Evolutionary conservation across 306 rosid species (phyloP), one percentile per base, ranked within the genome.

Genomic region (Fragaria ananassa): DNA sequence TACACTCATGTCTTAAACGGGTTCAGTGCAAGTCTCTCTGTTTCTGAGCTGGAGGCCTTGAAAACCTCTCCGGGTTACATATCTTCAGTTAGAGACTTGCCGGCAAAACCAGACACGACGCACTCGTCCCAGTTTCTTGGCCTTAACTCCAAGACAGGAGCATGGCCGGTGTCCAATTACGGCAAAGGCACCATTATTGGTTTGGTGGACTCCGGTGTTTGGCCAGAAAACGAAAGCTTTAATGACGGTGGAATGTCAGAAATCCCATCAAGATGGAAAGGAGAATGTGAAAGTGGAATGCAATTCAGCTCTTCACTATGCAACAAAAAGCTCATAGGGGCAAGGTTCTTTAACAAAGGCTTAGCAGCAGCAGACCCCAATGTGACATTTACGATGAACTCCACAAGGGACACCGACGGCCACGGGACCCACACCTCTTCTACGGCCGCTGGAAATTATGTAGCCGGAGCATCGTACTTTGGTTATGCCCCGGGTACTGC

Each of bases 351-450:
- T 35, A 93, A 90, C 88, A 86, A 76, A 81, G 97, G 94, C 1
- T 63, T 88, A 0, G 8, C 78, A 0, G 83, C 98, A 12, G 37
- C 49, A 23, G 0, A 35, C 34, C 88, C 81, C 19, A 87, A 90
- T 18, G 4, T 39, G 11, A 86, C 85, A 2, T 18, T 78, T 7
- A 6, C 50, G 0, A n/a, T 82, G 78, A 86, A 88, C 49, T 87
- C 97, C 3, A 76, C 98, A 1, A 88, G 93, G 39, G 98, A 93
- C 84, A 82, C 81, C 0, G 84, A 53, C 0, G 98, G 98, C 34
- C 98, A 93, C 12, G 97, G 98, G 44, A 93, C 98, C 0, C 98
- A 93, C 80, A 91, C 97, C 0, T 86, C 97, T 0, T 3, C 86
- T 10, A 93, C 94, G 0, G 93, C 97, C 0, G 87, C 87, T 1